Percentiles rank a stretch among this genome's conserved stretches.
phyloP scores from a whole-genome alignment of 495 filamentous ascomycete genomes.

The Talaromyces proteolyticus region DNA sequence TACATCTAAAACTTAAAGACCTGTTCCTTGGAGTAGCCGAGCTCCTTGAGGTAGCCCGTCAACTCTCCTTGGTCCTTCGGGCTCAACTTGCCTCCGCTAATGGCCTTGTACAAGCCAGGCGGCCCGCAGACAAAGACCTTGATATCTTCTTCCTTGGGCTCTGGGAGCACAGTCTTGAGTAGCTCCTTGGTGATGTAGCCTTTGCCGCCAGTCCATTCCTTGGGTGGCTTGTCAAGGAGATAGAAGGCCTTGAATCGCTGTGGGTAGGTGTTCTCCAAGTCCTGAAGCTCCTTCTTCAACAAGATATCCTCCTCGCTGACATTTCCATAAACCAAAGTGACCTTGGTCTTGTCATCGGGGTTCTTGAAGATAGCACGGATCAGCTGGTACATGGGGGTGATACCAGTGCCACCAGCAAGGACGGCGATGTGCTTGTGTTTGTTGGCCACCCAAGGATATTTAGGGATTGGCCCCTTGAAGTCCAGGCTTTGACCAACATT shows the following conservation, averaged over 20 bases:
- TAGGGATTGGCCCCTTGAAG: conserved; percentile 92
- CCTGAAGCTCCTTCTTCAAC: conserved; percentile 71
- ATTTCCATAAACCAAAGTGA: conserved; percentile 90
- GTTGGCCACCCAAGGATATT: conserved; percentile 87
- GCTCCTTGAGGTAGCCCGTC: conserved; percentile 72
- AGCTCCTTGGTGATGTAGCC: conserved; percentile 83
- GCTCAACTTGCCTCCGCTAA: conserved; percentile 83
- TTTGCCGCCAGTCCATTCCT: conserved; percentile 67
- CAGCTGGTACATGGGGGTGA: conserved; percentile 93
- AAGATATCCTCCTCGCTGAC: conserved; percentile 81
- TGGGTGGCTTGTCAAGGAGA: conserved; percentile 79
- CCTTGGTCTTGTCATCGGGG: conserved; percentile 92
- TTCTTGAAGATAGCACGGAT: conserved; percentile 83
- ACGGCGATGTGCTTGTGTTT: conserved; percentile 93
- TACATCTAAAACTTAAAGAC: conserved; percentile 88
- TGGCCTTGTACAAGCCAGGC: conserved; percentile 86
- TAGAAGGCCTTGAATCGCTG: conserved; percentile 89
- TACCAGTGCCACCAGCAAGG: conserved; percentile 91
- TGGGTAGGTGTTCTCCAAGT: conserved; percentile 89
- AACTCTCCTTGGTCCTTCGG: conserved; percentile 92
- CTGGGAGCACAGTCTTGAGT: conserved; percentile 85
- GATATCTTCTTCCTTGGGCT: conserved; percentile 83
- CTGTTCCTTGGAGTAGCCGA: conserved; percentile 89
- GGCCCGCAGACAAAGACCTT: conserved; percentile 92
- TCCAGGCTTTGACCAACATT: conserved; percentile 69